A percentile compares a stretch with the other conserved stretches of the same genome.
Evolutionary conservation across 257 asterid species (phyloP).

Genomic region (Primulina huaijiensis): DNA sequence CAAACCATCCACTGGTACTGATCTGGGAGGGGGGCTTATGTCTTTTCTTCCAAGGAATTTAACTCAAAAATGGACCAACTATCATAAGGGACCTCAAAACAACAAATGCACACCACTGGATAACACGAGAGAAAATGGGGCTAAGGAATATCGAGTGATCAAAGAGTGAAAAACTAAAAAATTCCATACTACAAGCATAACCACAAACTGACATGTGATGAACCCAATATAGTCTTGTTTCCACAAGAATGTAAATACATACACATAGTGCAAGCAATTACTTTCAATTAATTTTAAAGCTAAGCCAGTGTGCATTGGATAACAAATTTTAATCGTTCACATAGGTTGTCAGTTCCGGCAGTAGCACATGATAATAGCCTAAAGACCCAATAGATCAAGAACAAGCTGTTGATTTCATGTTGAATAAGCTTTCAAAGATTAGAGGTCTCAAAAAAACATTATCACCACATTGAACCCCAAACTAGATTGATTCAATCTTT

Average conservation of each 20-base stretch:
- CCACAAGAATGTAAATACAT: background rate
- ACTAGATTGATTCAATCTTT: conserved; percentile 18
- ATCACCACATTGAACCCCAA: conserved; percentile 11
- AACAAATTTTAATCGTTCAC: background rate
- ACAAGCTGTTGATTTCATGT: conserved; percentile 2
- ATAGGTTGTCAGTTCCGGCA: background rate
- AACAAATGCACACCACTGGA: conserved; percentile 18
- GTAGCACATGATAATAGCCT: background rate
- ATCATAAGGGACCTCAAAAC: conserved; percentile 14
- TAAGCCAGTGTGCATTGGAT: conserved; percentile 2
- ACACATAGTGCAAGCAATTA: background rate
- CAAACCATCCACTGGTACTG: conserved; percentile 56
- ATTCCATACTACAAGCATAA: background rate
- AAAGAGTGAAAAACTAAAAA: background rate
- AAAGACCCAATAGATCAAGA: conserved; percentile 3
- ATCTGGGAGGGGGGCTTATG: conserved; percentile 44
- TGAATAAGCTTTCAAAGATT: conserved; percentile 20
- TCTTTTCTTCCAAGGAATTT: conserved; percentile 36
- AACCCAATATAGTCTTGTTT: background rate
- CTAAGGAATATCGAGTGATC: background rate
- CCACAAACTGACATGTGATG: conserved; percentile 13
- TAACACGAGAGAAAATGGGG: background rate
- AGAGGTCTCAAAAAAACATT: background rate
- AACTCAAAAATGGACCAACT: conserved; percentile 18
- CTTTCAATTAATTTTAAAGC: background rate